Evolutionary conservation across 2,329 filamentous ascomycete genomes (phyloP).

Genomic region (Colletotrichum sp.): DNA sequence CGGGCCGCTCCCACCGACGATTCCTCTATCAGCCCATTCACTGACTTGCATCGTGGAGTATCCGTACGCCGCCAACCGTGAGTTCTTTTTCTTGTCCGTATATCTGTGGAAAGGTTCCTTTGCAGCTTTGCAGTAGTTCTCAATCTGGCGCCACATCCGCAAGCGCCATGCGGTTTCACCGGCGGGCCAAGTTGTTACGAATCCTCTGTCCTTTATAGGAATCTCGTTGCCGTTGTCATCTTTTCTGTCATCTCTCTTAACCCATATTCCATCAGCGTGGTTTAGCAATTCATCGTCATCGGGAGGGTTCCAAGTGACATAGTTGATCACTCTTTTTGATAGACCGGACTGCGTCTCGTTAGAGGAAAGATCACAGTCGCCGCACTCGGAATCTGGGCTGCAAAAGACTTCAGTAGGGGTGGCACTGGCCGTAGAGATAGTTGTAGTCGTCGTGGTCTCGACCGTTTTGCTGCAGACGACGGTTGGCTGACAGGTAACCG

Average conservation of each 20-base stretch:
- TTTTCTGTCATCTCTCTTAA: background rate
- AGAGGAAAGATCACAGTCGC: background rate
- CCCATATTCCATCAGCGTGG: background rate
- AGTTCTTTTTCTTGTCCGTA: background rate
- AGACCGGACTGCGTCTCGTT: background rate
- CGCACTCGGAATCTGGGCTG: background rate
- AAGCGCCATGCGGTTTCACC: background rate
- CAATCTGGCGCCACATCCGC: background rate
- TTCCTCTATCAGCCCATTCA: background rate
- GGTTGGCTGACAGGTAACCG: background rate
- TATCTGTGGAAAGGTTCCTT: background rate
- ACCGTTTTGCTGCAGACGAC: background rate
- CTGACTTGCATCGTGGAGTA: background rate
- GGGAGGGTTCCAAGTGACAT: background rate
- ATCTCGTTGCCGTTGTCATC: background rate
- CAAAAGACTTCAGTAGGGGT: accelerated
- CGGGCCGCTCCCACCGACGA: background rate
- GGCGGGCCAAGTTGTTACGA: background rate
- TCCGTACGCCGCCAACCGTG: background rate
- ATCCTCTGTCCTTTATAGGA: accelerated
- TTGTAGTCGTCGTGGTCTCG: background rate
- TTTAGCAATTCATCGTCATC: background rate
- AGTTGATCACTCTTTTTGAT: background rate
- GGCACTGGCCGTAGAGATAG: background rate
- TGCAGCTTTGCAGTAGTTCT: background rate